Evolutionary conservation across 208 protist genomes (phyloP).

Genomic region (Porcisia hertigi): DNA sequence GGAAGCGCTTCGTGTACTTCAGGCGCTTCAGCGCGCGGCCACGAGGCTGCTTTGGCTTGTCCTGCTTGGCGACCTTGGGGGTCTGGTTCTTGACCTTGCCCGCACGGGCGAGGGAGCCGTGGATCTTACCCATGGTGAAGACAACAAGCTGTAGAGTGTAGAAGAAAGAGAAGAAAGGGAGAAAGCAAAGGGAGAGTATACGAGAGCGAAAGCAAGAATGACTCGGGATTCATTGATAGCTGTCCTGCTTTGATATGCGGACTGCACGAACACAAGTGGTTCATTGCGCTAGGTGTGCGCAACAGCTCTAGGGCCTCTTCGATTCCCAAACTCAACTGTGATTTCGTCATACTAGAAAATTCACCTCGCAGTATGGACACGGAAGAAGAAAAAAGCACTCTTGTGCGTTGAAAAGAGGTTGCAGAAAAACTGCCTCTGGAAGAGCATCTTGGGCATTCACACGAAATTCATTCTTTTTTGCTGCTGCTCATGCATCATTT

Average conservation of each 20-base stretch:
- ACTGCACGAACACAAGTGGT: background rate
- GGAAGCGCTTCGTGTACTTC: constrained; percentile 97
- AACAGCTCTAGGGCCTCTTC: background rate
- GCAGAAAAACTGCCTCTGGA: background rate
- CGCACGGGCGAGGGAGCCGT: constrained; percentile 97
- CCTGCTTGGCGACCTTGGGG: constrained; percentile 95
- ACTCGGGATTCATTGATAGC: background rate
- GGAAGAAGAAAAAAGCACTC: constrained; percentile 2
- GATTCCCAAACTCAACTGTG: background rate
- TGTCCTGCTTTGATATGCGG: background rate
- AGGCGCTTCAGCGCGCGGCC: constrained; percentile 97
- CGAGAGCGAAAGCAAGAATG: background rate
- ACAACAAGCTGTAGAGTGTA: background rate
- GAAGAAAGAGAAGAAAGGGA: background rate
- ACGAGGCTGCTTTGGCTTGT: constrained; percentile 95
- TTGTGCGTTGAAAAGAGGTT: background rate
- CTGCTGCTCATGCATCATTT: constrained; percentile 92
- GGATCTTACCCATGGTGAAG: constrained; percentile 95
- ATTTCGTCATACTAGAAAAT: background rate
- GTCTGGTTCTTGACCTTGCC: constrained; percentile 99
- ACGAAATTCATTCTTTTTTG: background rate
- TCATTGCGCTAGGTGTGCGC: background rate
- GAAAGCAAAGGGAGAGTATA: constrained; percentile 2
- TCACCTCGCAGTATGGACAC: background rate
- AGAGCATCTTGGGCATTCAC: background rate